Base-by-base conservation (phyloP, 2,329 filamentous ascomycete species). In the Phialemoniopsis sp. region DNA sequence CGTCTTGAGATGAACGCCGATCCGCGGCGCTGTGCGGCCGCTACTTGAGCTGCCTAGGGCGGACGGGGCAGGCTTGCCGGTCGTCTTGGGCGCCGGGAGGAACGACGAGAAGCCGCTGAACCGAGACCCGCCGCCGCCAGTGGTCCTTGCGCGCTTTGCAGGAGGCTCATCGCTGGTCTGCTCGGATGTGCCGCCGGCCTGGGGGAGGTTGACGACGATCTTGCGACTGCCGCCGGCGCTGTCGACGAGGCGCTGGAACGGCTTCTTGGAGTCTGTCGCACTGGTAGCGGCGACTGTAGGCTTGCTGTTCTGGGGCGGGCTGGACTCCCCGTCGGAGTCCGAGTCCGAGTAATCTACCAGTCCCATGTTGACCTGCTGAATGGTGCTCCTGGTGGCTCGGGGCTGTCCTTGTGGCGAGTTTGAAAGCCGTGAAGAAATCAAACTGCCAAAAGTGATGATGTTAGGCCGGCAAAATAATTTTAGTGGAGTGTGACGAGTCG, bases 51-150 rank as follows among this genome's bases (percentile, higher is more conserved):
- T 36, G 50, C 61, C 36, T 42, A 34, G 2, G 46, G 18, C 34
- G 3, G 57, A 49, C 12, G 62, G 53, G 37, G 61, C 57, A 13
- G 56, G 43, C 47, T 65, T 58, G 37, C 59, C 64, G 13, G 64
- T 54, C 45, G 75, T 73, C 57, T 95, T 97, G 4, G 91, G 90
- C 18, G 90, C 73, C 3, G 91, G 91, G 15, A 97, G 73, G 49
- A 95, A 80, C 3, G 89, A 82, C 58, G 91, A 93, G 68, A 96
- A 93, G 3, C 83, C 86, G 37, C 85, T 76, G 52, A 95, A 90
- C 5, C 76, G 73, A 19, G 82, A 80, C 4, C 75, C 76, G 8
- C 62, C 52, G 9, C 36, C 34, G 3, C 46, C 53, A 3, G 76
- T 51, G 2, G 77, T 78, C 36, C 80, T 80, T 14, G 77, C 72